Evolutionary conservation across 306 rosid genomes (phyloP), one percentile per base, ranked within the genome.

Genomic region (Sicyos baderoa): DNA sequence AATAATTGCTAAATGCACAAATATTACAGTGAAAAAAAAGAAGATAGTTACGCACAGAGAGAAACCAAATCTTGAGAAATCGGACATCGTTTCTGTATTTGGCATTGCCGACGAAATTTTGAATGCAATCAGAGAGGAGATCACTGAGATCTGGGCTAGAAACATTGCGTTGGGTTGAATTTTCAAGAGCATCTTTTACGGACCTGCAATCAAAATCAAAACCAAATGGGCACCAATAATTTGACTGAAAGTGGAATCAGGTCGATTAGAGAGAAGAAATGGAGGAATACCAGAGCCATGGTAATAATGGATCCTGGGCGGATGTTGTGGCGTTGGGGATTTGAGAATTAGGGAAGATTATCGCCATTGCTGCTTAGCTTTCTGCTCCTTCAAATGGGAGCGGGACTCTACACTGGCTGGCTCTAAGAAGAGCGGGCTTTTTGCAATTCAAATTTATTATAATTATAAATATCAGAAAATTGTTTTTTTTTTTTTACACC

Each of bases 1-100:
- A 27, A 37, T 37, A 18, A 40, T 18, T 17, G 18, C 22, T 45
- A 22, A 65, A 45, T 12, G 3, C 37, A 44, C 71, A 45, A 47
- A 21, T 15, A 2, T 45, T 21, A 56, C 40, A 29, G 51, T 2
- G n/a, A 61, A 35, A 7, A 53, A 10, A 13, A 7, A 53, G 7
- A 13, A 29, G 22, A 70, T 27, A 59, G 57, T 35, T 70, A 44
- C 51, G 18, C 77, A 90, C 97, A 79, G 84, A 85, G 71, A 91
- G 80, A 80, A 88, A 77, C 91, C 97, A 88, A 69, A 91, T 83
- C 85, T 85, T 86, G 74, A 91, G 90, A 68, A 91, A 91, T 83
- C 97, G 78, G 79, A 72, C 45, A 76, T 88, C 97, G 59, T 83
- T 71, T 54, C 79, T 77, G 84, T 91, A 91, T n/a, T 40, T 85